Evolutionary conservation across 306 rosid genomes (phyloP), one percentile per base, ranked within the genome.

Genomic region (Cyclanthera cordifolia): DNA sequence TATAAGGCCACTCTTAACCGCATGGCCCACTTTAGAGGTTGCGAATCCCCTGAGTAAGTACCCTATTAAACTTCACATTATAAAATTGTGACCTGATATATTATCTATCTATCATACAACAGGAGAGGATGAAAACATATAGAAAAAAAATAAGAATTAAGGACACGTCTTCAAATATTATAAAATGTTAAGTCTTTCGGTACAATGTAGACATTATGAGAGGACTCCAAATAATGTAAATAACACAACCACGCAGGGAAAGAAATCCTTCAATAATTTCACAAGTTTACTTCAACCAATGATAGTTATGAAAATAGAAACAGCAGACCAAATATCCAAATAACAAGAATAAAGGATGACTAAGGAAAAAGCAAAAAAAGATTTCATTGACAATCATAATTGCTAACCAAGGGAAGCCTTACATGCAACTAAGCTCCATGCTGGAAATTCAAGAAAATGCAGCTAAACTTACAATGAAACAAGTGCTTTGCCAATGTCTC

Each of bases 11-110:
- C 98, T 71, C 98, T 83, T 60, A 93, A 83, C 74, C 98, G 87
- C 95, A 89, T 93, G 46, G 93, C 85, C 96, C 96, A 93, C 71
- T 82, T 87, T 94, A 93, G 86, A n/a, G 98, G 98, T 79, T 89
- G 94, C 51, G 86, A 71, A 73, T 93, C 98, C 98, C 98, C 98
- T 93, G 64, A 32, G 81, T 45, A 54, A 76, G 78, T 53, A 78
- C 45, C 70, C 57, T 63, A 79, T 75, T 37, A 76, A 59, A 53
- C 46, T 37, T 78, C 55, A 61, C 70, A 16, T 17, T 32, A 27
- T 4, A 51, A 69, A 17, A 69, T 7, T 2, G 55, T 27, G 32
- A 25, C 41, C 37, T 46, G 55, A 13, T 23, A 24, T 24, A 45
- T 23, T 19, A 47, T n/a, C n/a, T n/a, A n/a, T n/a, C n/a, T n/a